phyloP scores from a whole-genome alignment of 2,329 filamentous ascomycete genomes.

The Dryadomyces sulphureus region DNA sequence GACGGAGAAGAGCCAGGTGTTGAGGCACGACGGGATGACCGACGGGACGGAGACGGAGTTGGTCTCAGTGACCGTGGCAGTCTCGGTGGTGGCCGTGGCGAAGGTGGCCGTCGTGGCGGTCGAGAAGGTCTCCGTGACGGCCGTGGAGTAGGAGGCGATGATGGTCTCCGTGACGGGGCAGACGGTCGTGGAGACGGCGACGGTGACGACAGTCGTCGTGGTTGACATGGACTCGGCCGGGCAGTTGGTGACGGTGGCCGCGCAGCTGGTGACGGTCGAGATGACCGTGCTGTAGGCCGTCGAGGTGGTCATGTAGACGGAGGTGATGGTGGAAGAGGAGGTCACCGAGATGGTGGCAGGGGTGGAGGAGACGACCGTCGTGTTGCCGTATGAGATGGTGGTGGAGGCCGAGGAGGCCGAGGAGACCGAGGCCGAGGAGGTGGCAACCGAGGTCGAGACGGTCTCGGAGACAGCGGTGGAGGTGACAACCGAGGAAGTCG shows the following conservation, averaged over 20 bases:
- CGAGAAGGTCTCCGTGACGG: background rate
- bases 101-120: constrained; percentile 14
- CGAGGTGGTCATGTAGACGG: constrained; percentile 10
- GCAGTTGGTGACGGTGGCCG: constrained; percentile 32
- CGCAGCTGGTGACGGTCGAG: constrained; percentile 35
- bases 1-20: constrained; percentile 68
- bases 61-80: constrained; percentile 21
- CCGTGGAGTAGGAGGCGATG: constrained; percentile 7
- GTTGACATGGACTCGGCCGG: constrained; percentile 30
- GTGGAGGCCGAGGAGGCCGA: background rate
- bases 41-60: constrained; percentile 32
- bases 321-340: background rate
- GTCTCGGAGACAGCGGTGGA: constrained; percentile 1
- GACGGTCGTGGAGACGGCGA: constrained; percentile 44
- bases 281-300: constrained; percentile 32
- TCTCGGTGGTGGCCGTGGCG: constrained; percentile 22
- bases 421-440: background rate
- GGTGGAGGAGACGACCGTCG: background rate
- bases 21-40: constrained; percentile 75
- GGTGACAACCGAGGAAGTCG: background rate
- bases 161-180: constrained; percentile 38
- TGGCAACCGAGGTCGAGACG: background rate
- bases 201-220: constrained; percentile 31
- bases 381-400: background rate
- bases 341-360: background rate